Base-by-base conservation (phyloP, 2,329 filamentous ascomycete genomes). In the Fusarium pseudograminearum region DNA sequence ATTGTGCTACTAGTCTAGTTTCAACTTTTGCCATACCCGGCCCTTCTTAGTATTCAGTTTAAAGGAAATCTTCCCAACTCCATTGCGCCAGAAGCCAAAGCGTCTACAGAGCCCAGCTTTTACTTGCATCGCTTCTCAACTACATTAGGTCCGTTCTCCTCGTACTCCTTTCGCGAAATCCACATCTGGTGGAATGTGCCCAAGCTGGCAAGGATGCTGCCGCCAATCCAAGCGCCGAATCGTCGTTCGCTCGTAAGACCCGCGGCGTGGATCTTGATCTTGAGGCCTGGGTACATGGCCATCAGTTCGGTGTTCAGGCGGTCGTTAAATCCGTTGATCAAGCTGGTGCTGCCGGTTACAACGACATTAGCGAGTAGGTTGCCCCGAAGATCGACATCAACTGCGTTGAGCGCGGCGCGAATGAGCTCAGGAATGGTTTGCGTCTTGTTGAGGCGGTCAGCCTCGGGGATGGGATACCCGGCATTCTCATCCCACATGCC, bases 101-200 rank as follows among this genome's bases (percentile, higher is more conserved):
- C 67, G 58, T 55, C 59, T 56, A 28, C 22, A 51, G 51, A 48
- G 60, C 50, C 44, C 38, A 46, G 47, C 46, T 16, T 34, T 73
- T 83, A 98, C 84, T 97, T 97, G 87, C 95, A 98, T 75, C 95
- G 87, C 88, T 97, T 98, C 85, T 98, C 95, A 45, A 98, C 93
- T 74, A 98, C 94, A 69, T 89, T 89, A 8, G 90, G 84, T 3
- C 96, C 96, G 79, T 97, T 94, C 84, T 99, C 97, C 70, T 98
- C 94, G 76, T 98, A 98, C 83, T 99, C 96, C 85, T 97, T 97
- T 80, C 90, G 93, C 26, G 91, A 95, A 74, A 99, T 97, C 96
- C 96, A 99, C 92, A 99, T 95, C 84, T 99, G 96, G 83, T 99
- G 96, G 82, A 99, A 99, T 16, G 94, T 97, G 12, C 97, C 97